Evolutionary conservation across 2,329 filamentous ascomycete genomes (phyloP), one percentile per base, ranked within the genome.

Genomic region (Colletotrichum liriopes): DNA sequence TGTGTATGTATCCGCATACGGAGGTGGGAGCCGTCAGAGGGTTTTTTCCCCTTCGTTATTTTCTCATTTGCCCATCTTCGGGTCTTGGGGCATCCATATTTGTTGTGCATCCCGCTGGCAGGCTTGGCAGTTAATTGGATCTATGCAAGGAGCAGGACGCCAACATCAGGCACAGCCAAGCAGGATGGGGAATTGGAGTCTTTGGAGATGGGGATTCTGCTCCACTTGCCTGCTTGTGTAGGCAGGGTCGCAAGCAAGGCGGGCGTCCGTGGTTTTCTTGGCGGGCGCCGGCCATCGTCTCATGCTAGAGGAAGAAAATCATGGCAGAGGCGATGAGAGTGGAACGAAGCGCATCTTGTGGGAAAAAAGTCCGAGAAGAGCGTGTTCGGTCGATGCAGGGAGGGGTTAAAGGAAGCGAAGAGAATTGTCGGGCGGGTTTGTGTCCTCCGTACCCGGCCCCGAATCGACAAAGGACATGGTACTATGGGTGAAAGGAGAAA

Each of bases 41-140:
- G 51, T 43, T 39, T 58, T 29, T 5, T 37, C 8, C 2, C 6
- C 29, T 4, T 32, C 29, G 23, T 26, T 43, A 32, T 58, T 29
- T 37, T 37, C 8, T 8, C 6, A 4, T 4, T 32, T 6, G 54
- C 29, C 39, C 41, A 29, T 35, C 37, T n/a, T 52, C 45, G 32
- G 26, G 51, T 54, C 35, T 39, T 54, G 45, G 47, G n/a, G 45
- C 26, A 52, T 55, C 65, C 65, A 59, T 52, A 37, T 47, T 56
- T 54, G 7, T 39, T 54, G 45, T 54, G 39, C 39, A 68, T 72
- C 59, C 52, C 2, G 45, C 16, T 41, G 26, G 59, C 37, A 54
- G 47, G 52, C 65, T 72, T 72, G 65, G 65, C 54, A 49, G 45
- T 54, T 59, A n/a, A 52, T 29, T 65, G 65, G 45, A 52, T 23